Base-by-base conservation (phyloP, 768 basidiomycete species). In the Calocybe cyanea region DNA sequence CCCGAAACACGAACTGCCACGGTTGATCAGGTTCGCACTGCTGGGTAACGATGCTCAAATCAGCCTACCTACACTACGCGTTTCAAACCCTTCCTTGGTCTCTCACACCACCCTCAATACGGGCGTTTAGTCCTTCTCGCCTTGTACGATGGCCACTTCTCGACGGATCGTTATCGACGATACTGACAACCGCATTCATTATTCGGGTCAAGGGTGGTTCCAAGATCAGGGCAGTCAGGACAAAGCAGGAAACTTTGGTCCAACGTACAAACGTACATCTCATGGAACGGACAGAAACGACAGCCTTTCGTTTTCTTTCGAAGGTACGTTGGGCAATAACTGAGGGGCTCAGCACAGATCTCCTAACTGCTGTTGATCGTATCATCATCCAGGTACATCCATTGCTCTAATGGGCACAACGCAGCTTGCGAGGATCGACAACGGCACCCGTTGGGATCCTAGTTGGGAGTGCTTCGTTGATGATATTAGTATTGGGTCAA, bases 121-220 rank as follows among this genome's bases (percentile, higher is more conserved):
- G n/a, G n/a, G n/a, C n/a, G n/a, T n/a, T n/a, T n/a, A n/a, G n/a
- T n/a, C n/a, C n/a, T 11, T 28, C 11, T 28, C 11, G 25, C 25
- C 25, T 28, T 5, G 25, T 28, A 11, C 11, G 11, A 28, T 28
- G 25, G 25, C 25, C 5, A 11, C 25, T 28, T 11, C 6, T 28
- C 25, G 66, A 32, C 60, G 57, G 54, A 57, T 68, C 14, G 56
- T 69, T 1, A 17, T 56, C 20, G 67, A 71, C 49, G 70, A 71
- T 43, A 58, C 60, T 2, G 59, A 66, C 48, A 42, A 49, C 0
- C 42, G 44, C 21, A 68, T 70, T 38, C 51, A 48, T 5, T 70
- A 70, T 36, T 51, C 41, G 2, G 57, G 66, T 2, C 35, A 45
- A 30, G 39, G 55, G 2, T 69, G 70, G 68, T 63, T 62, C 36